Evolutionary conservation across 768 basidiomycete genomes (phyloP).

Genomic region (Boletellus ananas): DNA sequence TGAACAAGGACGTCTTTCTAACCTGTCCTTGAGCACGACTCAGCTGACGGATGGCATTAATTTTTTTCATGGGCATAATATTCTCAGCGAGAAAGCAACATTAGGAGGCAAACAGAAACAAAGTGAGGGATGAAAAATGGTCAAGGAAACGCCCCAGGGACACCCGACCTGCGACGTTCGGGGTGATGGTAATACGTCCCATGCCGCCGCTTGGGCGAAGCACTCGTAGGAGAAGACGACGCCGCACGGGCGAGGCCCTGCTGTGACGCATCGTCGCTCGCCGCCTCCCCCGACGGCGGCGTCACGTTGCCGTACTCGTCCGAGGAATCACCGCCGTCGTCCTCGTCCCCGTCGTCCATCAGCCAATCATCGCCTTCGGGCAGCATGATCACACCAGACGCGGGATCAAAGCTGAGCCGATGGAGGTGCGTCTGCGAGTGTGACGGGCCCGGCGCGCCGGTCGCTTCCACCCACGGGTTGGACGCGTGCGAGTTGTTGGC

Average conservation of each 20-base stretch:
- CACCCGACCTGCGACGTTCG: constrained; percentile 49
- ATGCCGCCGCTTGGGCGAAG: constrained; percentile 55
- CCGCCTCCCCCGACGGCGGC: constrained; percentile 20
- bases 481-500: constrained; percentile 24
- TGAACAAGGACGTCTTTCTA: too few relatives aligned
- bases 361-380: constrained; percentile 74
- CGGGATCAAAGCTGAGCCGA: constrained; percentile 79
- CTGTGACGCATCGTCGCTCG: constrained; percentile 13
- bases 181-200: constrained; percentile 87
- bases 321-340: constrained; percentile 32
- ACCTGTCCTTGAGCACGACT: too few relatives aligned
- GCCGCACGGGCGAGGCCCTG: constrained; percentile 20
- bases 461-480: constrained; percentile 64
- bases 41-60: background rate
- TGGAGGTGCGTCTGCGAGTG: constrained; percentile 40
- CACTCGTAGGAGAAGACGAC: constrained; percentile 24
- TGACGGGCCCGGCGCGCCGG: constrained; percentile 10
- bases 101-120: too few relatives aligned
- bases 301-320: constrained; percentile 39
- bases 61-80: background rate
- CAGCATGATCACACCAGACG: constrained; percentile 83
- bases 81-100: background rate
- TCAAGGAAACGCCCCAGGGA: constrained; percentile 50
- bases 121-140: background rate
- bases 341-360: constrained; percentile 40